phyloP scores from a whole-genome alignment of 176 grass and related monocot species.

The Phoenix dactylifera region DNA sequence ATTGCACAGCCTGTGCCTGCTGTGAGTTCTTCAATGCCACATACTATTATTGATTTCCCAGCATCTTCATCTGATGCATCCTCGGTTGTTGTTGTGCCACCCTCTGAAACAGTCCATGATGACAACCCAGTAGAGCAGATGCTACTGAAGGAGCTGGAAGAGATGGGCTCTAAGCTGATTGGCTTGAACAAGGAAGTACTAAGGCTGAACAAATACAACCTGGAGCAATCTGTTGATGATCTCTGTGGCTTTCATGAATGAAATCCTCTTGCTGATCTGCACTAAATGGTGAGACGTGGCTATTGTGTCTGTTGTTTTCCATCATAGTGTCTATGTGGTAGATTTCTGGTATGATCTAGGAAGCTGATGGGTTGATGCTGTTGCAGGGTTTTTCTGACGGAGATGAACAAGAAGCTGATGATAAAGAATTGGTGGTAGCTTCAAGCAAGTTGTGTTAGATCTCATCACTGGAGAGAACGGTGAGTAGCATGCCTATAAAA shows the following conservation, averaged over 20 bases:
- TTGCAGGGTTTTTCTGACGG: slow-evolving; percentile 47
- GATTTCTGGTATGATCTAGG: too few species aligned
- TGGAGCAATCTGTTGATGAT: slow-evolving; percentile 51
- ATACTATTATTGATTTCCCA: slow-evolving; percentile 13
- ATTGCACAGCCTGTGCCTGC: neutral
- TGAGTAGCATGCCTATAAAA: slow-evolving; percentile 1
- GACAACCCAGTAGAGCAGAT: slow-evolving; percentile 32
- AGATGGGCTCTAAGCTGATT: slow-evolving; percentile 51
- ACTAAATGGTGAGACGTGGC: slow-evolving; percentile 41
- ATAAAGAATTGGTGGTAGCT: slow-evolving; percentile 28
- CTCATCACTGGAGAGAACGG: slow-evolving; percentile 36
- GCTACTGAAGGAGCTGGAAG: slow-evolving; percentile 46
- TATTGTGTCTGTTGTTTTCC: neutral
- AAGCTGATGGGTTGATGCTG: neutral
- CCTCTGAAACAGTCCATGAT: neutral
- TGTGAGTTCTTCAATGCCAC: slow-evolving; percentile 9
- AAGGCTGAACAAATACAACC: slow-evolving; percentile 50
- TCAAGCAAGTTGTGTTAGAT: slow-evolving; percentile 52
- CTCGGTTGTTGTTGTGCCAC: neutral
- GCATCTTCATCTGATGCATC: neutral
- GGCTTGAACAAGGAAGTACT: slow-evolving; percentile 75
- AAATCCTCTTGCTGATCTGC: slow-evolving; percentile 51
- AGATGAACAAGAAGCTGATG: slow-evolving; percentile 39
- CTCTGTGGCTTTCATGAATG: slow-evolving; percentile 49
- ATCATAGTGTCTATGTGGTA: too few species aligned